Percentiles rank a stretch among this genome's conserved stretches.
Evolutionary conservation across 2,329 filamentous ascomycete species (phyloP).

Genomic region (Lachnellula occidentalis): DNA sequence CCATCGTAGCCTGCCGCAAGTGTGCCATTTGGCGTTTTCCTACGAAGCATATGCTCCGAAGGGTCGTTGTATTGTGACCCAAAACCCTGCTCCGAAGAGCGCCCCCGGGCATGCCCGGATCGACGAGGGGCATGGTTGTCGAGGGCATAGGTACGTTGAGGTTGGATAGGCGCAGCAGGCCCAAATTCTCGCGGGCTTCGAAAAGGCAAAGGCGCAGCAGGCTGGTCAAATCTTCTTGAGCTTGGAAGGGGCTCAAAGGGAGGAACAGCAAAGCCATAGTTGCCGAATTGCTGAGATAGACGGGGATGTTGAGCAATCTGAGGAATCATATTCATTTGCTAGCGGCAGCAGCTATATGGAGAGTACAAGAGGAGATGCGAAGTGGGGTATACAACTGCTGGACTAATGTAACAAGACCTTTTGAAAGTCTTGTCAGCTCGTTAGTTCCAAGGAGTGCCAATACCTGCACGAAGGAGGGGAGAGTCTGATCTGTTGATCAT

Average conservation of each 20-base stretch:
- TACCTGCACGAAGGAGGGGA: slow-evolving; percentile 32
- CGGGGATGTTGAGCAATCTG: slow-evolving; percentile 40
- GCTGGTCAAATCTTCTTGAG: slow-evolving; percentile 19
- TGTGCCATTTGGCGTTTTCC: slow-evolving; percentile 93
- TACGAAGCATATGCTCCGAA: slow-evolving; percentile 73
- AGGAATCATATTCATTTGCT: slow-evolving; percentile 40
- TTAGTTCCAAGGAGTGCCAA: slow-evolving; percentile 29
- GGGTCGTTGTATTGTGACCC: slow-evolving; percentile 26
- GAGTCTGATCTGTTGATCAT: slow-evolving; percentile 29
- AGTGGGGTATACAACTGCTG: slow-evolving; percentile 5
- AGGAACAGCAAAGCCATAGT: slow-evolving; percentile 22
- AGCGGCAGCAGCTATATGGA: slow-evolving; percentile 8
- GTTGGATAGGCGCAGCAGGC: slow-evolving; percentile 13
- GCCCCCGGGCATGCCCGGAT: slow-evolving; percentile 8
- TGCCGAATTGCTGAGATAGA: slow-evolving; percentile 27
- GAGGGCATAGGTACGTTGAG: slow-evolving; percentile 26
- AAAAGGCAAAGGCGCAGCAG: slow-evolving; percentile 20
- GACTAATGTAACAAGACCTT: slow-evolving; percentile 6
- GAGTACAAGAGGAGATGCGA: slow-evolving; percentile 1
- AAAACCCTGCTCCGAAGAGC: slow-evolving; percentile 11
- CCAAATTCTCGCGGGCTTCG: slow-evolving; percentile 26
- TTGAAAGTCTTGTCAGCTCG: slow-evolving; percentile 16
- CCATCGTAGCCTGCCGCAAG: slow-evolving; percentile 89
- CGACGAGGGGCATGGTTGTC: slow-evolving; percentile 18
- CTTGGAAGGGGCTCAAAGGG: slow-evolving; percentile 21